Base-by-base conservation (phyloP, 208 protist genomes). In the Tritrichomonas musculus region DNA sequence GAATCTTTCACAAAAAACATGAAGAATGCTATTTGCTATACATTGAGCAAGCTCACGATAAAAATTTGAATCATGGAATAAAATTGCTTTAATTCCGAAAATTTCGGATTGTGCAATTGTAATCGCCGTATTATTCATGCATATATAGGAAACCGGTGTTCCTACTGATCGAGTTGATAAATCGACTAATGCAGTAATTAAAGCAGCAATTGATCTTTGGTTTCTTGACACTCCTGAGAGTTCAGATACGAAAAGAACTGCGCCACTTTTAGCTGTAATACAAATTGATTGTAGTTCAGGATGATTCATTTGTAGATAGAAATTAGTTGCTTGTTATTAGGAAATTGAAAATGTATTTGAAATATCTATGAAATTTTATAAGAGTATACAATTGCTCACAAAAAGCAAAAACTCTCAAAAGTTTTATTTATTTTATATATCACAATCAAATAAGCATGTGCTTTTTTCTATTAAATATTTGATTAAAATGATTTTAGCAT, bases 81-180 rank as follows among this genome's bases (percentile, higher is more conserved):
- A 30, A 88, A 88, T 57, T 20, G 57, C 77, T 57, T 88, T 88
- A 39, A 88, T 88, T 30, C 77, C 77, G 9, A 36, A 39, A 39
- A 57, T 47, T 88, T 88, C 77, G 27, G 77, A 88, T 57, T 88
- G 77, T 39, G 44, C 77, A 33, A 88, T 88, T 53, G 77, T 88
- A 60, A 88, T 88, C 9, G 77, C 77, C 11, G 39, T 20, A 57
- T 53, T 88, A 33, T 60, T 53, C 77, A 88, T 88, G 3, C 33
- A 53, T 22, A 88, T 47, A 39, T 88, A 88, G 33, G 77, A 88
- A 39, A 88, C 77, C 33, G 77, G 77, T n/a, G 0, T 20, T 2
- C 77, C 77, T 9, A 88, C 47, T 36, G 77, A 88, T 39, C 77
- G 77, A 53, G 33, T 88, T 88, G 77, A 88, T 33, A 88, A 33